These are phyloP conservation scores for Cyathus striatus DNA, from an alignment of 768 basidiomycete genomes.

Conservation along the genomic window DNA sequence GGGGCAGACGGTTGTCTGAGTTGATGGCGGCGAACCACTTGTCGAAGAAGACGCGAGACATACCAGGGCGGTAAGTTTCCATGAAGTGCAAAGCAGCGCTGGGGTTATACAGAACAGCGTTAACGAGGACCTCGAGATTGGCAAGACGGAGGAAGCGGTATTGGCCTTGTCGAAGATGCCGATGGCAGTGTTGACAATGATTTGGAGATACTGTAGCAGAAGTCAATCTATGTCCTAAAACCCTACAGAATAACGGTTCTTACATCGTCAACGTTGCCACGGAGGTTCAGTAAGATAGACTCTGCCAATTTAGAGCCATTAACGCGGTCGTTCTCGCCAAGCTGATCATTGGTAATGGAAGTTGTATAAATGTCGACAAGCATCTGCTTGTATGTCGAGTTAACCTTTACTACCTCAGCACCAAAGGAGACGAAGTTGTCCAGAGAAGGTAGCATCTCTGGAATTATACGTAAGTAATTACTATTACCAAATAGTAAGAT, in stretches of 20 bases:
- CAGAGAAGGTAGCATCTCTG: slow-evolving; percentile 83
- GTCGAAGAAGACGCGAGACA: slow-evolving; percentile 74
- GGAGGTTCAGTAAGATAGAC: slow-evolving; percentile 73
- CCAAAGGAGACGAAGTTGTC: slow-evolving; percentile 90
- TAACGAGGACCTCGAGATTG: slow-evolving; percentile 80
- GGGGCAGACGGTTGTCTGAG: slow-evolving; percentile 53
- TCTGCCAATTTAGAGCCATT: slow-evolving; percentile 86
- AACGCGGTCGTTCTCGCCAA: slow-evolving; percentile 81
- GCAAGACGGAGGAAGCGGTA: slow-evolving; percentile 66
- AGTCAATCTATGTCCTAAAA: slow-evolving; percentile 1
- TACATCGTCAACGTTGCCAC: slow-evolving; percentile 76
- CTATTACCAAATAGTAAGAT: slow-evolving; percentile 1
- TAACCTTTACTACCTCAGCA: slow-evolving; percentile 65
- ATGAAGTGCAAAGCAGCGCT: slow-evolving; percentile 71
- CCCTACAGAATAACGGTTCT: slow-evolving; percentile 14
- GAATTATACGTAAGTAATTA: background rate
- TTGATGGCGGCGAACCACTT: slow-evolving; percentile 79
- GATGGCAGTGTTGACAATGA: slow-evolving; percentile 60
- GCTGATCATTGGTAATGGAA: slow-evolving; percentile 58
- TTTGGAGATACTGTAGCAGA: slow-evolving; percentile 49
- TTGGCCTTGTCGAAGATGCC: slow-evolving; percentile 54
- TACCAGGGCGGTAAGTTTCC: slow-evolving; percentile 53
- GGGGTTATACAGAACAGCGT: slow-evolving; percentile 81
- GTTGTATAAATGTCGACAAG: slow-evolving; percentile 80
- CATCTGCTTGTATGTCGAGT: slow-evolving; percentile 74